Evolutionary conservation across 768 basidiomycete species (phyloP).

Genomic region (button mushroom (Agaricus bisporus)): DNA sequence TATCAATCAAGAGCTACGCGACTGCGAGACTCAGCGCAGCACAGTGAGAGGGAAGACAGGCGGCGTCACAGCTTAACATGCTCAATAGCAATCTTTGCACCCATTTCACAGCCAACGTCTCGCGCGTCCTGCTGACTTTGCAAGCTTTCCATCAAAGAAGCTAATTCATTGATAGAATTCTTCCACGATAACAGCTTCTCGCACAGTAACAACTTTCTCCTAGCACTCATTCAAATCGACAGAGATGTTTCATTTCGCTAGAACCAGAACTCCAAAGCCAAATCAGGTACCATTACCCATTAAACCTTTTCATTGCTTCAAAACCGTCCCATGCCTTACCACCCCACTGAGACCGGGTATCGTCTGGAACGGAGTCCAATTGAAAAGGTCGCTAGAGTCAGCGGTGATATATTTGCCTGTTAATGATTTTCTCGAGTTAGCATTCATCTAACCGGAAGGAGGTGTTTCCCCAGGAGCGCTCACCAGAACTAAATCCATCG

Average conservation of each 20-base stretch:
- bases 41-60: no score
- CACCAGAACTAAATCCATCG: slow-evolving; percentile 25
- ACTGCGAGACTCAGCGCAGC: no score
- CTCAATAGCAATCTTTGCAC: no score
- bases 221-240: no score
- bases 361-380: slow-evolving; percentile 24
- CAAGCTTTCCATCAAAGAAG: no score
- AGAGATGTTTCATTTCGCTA: neutral
- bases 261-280: neutral
- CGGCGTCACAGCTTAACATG: no score
- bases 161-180: no score
- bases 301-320: slow-evolving; percentile 19
- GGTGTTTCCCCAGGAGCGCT: neutral
- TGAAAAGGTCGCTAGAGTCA: slow-evolving; percentile 27
- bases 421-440: neutral
- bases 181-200: no score
- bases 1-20: no score
- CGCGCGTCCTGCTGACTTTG: no score
- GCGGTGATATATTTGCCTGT: slow-evolving; percentile 29
- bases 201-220: no score
- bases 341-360: slow-evolving; percentile 23
- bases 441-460: neutral
- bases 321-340: slow-evolving; percentile 26
- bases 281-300: neutral
- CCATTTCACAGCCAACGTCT: no score